Percentiles rank a stretch among this genome's conserved stretches.
Conservation (phyloP, 768 basidiomycete genomes). For the Mycena rosella region DNA sequence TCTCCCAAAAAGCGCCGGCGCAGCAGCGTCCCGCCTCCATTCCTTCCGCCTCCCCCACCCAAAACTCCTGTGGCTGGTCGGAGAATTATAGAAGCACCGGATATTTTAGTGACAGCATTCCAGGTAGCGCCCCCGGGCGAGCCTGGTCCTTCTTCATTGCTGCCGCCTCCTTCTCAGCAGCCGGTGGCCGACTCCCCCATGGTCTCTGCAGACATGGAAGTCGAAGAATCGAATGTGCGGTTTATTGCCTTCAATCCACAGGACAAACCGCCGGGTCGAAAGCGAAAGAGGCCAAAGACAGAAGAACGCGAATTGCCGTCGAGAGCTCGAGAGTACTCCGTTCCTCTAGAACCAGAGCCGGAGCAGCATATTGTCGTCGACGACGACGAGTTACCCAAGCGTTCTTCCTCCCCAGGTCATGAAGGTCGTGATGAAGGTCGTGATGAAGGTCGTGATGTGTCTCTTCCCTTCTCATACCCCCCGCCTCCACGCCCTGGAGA, state of each 20-base stretch:
- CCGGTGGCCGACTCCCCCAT: background rate
- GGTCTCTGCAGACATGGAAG: background rate
- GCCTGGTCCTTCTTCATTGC: constrained; percentile 18
- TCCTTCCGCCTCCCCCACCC: background rate
- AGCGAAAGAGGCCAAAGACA: constrained; percentile 24
- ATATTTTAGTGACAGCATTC: background rate
- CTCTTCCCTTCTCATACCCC: constrained; percentile 19
- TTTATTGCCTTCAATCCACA: constrained; percentile 9
- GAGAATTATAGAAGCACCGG: background rate
- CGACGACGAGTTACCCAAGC: constrained; percentile 14
- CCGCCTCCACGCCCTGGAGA: constrained; percentile 17
- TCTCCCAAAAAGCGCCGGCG: constrained; percentile 43
- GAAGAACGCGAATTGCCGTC: constrained; percentile 13
- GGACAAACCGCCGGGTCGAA: background rate
- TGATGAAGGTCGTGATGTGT: background rate
- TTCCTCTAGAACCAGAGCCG: background rate
- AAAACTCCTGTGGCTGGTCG: constrained; percentile 21
- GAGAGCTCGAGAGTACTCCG: background rate
- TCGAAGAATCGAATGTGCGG: background rate
- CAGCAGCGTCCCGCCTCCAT: constrained; percentile 22
- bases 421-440: too few species aligned
- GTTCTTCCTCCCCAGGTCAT: constrained; percentile 16
- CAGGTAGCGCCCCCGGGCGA: constrained; percentile 5
- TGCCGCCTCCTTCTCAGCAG: background rate
- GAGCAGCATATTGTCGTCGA: constrained; percentile 5